Base-by-base conservation (phyloP, 129 eudicot species). In the Rutidosis leptorrhynchoides region DNA sequence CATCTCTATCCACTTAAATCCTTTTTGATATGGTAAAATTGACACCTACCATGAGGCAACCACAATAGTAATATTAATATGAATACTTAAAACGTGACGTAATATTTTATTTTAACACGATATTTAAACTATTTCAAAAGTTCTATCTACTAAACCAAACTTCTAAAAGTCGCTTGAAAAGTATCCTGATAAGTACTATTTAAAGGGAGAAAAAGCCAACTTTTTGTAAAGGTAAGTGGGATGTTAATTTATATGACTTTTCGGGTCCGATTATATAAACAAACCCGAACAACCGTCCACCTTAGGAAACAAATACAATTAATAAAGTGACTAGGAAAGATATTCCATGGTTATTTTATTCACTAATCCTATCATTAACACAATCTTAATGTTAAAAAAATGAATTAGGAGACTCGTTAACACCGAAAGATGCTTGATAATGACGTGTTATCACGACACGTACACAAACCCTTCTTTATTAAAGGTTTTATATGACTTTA, bases 371-470 rank as follows among this genome's bases (percentile, higher is more conserved):
- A 75, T 75, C 79, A 60, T 51, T 25, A 68, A 67, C 58, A 68
- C 26, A 22, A 68, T 20, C 23, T 14, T n/a, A 58, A 30, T 60
- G 68, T 51, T 58, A 48, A 48, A 67, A 56, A 16, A 49, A 29
- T 75, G 21, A 67, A 67, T 75, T 35, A 49, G 56, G 62, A 67
- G 25, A 25, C 58, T 67, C 37, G 10, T 62, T 59, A 59, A 53
- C 74, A 68, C 74, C 70, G 74, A 75, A 68, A 75, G 69, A 75
- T 60, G 37, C 74, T 49, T 60, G 6, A 25, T 11, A 68, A 15
- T 26, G 22, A 14, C 57, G 61, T 56, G 33, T 33, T 75, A 60
- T 68, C 74, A 51, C 22, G 65, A 68, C 79, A 75, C 79, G 58
- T 68, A 60, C 10, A 60, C 54, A 52, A 24, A 42, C 25, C 25